Base-by-base conservation (phyloP, 805 yeast species). In the Pichia thaimueangensis region DNA sequence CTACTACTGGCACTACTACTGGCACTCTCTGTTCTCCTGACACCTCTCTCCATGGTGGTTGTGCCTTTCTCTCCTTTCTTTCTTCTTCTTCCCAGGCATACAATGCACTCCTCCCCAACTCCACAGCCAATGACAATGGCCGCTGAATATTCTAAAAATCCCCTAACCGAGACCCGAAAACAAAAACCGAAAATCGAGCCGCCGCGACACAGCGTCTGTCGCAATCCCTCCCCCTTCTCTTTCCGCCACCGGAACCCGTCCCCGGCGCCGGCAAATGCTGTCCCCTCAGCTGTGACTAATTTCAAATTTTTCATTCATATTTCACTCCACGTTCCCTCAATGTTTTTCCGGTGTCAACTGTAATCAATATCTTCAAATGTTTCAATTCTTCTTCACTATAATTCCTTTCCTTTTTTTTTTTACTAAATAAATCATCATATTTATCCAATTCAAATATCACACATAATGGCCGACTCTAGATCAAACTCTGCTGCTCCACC, bases 401-500 rank as follows among this genome's bases (percentile, higher is more conserved):
- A 24, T 34, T 37, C 9, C 3, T 21, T 12, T 22, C n/a, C 16
- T 27, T 13, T 17, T 16, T 19, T 9, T 8, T 22, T 2, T 13
- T 19, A 17, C 6, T 32, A 25, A 23, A 23, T 23, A 23, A 23
- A 23, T 23, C 8, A 23, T 2, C 3, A 23, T 9, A 3, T 23
- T n/a, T n/a, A n/a, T n/a, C n/a, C n/a, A n/a, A n/a, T n/a, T n/a
- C n/a, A n/a, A n/a, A n/a, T n/a, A n/a, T n/a, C n/a, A n/a, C n/a
- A n/a, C n/a, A n/a, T n/a, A n/a, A 29, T 29, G 31, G 31, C 31
- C 6, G 47, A 41, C 25, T 32, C 41, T 6, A 41, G 51, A 40
- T 21, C 48, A 20, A 45, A 33, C 16, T 44, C 56, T 21, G 39
- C 50, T 15, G 70, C 79, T 11, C 83, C 83, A 32, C 65, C 69